Evolutionary conservation across 441 rosid species (phyloP).

Genomic region (Syzygium syzygioides): DNA sequence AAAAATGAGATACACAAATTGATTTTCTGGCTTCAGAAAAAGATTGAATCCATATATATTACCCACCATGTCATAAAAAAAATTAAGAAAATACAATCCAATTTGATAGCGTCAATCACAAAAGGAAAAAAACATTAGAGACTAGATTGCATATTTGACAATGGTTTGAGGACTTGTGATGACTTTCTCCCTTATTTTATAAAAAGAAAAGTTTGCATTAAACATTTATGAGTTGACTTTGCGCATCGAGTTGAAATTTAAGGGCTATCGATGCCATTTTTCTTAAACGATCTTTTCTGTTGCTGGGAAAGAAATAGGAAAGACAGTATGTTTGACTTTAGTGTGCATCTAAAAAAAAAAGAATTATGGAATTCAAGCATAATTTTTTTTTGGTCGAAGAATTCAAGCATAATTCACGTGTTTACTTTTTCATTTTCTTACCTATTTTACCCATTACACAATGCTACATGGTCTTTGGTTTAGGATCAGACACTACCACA

Average conservation of each 20-base stretch:
- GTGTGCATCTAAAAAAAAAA: neutral
- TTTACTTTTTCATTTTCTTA: neutral
- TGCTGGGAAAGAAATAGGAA: accelerated
- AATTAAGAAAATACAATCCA: neutral
- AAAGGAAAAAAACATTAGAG: neutral
- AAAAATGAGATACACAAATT: no score
- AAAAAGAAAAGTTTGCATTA: neutral
- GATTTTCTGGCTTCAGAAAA: neutral
- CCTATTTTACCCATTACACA: neutral
- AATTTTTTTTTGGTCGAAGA: no score
- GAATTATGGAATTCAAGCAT: neutral
- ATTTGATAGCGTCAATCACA: neutral
- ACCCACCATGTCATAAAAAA: accelerated
- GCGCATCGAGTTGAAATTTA: neutral
- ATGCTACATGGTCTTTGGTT: neutral
- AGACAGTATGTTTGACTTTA: neutral
- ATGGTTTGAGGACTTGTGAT: neutral
- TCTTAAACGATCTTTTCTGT: neutral
- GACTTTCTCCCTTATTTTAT: neutral
- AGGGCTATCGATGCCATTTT: neutral
- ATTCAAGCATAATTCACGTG: neutral
- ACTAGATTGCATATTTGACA: neutral
- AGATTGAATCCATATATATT: neutral
- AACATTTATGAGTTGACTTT: neutral
- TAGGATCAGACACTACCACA: neutral